Base-by-base conservation (phyloP, 345 rosid species). In the Capsella bursapastoris region DNA sequence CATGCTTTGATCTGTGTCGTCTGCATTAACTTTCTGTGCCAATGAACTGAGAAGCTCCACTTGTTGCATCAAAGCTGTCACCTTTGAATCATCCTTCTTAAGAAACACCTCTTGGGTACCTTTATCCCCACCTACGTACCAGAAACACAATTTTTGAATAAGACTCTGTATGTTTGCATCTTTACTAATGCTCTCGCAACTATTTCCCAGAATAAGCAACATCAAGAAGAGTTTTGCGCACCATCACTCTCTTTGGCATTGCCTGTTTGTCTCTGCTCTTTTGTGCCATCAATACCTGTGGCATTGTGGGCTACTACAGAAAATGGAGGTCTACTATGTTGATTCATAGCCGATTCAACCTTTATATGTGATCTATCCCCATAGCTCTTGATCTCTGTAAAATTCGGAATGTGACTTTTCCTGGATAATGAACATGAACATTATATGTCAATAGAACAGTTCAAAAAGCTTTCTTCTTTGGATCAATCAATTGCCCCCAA, bases 11-110 rank as follows among this genome's bases (percentile, higher is more conserved):
- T 92, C 97, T 59, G 92, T 83, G 81, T 80, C 86, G 70, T 92
- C 97, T 34, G 83, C 37, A 57, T 83, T 86, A 56, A 95, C 91
- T 88, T 87, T 95, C 70, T 68, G 59, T 3, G 97, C 88, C 45
- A 95, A 86, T 57, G 99, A 86, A 78, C 87, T 86, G 68, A 95
- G 90, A 79, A 92, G 87, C 80, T 90, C 92, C 28, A 98, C 92
- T 85, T 92, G 99, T 84, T 92, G 90, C 91, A 89, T 82, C 84
- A 95, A 75, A 76, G 86, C 86, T 66, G 83, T 56, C 70, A 90
- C 81, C 86, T 88, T 92, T 64, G 97, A 90, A 84, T 90, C 92
- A 79, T 90, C 96, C 82, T 90, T 89, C 41, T 69, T 85, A 35
- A 95, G 81, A 85, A 86, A 90, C 31, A 80, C 82, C 64, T 87